A percentile compares a stretch with the other conserved stretches of the same genome.
Conservation (phyloP, 169 alveolate species). For the Amoebophrya sp. region DNA sequence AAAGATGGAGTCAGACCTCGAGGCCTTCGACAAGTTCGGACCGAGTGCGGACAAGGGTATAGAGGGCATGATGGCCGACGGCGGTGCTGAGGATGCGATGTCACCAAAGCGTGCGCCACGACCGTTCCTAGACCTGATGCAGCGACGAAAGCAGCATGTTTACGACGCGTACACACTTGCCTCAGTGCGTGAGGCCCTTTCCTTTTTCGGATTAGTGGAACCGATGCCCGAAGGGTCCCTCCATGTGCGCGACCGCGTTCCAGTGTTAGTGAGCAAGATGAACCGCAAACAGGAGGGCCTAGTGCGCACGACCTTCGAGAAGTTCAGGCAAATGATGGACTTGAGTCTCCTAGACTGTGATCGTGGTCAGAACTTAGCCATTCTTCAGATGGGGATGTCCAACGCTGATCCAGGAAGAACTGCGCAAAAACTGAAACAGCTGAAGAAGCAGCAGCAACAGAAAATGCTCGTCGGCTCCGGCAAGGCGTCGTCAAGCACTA, state of each 20-base stretch:
- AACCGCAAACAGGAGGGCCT: background rate
- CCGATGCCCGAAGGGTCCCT: background rate
- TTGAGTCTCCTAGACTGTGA: background rate
- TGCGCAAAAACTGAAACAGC: background rate
- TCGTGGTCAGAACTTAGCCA: background rate
- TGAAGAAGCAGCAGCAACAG: background rate
- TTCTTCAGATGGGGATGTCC: background rate
- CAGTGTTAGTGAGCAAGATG: background rate
- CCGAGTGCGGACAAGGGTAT: background rate
- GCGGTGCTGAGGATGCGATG: too few relatives aligned
- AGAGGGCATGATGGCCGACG: too few relatives aligned
- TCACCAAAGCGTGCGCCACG: too few relatives aligned
- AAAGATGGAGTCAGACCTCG: background rate
- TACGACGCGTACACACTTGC: background rate
- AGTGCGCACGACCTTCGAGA: background rate
- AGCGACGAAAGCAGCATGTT: background rate
- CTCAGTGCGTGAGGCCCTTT: background rate
- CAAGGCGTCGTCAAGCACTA: background rate
- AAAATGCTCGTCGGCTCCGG: background rate
- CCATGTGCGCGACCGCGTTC: background rate
- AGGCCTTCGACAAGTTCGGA: background rate
- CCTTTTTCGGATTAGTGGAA: background rate
- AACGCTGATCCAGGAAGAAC: background rate
- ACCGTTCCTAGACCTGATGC: background rate
- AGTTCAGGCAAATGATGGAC: background rate